Conservation (phyloP, 83 land plant species). For the Picea mariana region DNA sequence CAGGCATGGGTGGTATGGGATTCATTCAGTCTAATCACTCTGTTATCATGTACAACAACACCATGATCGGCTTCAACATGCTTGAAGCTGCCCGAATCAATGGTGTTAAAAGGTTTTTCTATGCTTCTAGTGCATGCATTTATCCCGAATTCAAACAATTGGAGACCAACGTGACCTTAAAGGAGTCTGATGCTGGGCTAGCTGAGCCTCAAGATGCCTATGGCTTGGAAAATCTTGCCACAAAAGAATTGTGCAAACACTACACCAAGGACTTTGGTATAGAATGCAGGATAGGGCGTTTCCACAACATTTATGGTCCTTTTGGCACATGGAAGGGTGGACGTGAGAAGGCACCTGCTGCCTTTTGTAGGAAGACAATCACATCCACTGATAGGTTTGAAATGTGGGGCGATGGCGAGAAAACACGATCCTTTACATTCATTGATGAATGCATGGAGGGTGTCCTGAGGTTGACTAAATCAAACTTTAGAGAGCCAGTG, state of each 20-base stretch:
- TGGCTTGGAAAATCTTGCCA: conserved; percentile 91
- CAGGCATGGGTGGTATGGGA: too few relatives aligned
- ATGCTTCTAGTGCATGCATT: conserved; percentile 94
- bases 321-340: conserved; percentile 99
- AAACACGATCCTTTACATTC: conserved; percentile 97
- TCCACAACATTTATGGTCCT: conserved; percentile 96
- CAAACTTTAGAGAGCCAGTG: conserved; percentile 97
- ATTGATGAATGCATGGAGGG: conserved; percentile 99
- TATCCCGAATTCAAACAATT: conserved; percentile 96
- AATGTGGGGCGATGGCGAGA: conserved; percentile 99
- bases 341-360: conserved; percentile 99
- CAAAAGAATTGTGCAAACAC: conserved; percentile 94
- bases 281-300: conserved; percentile 91
- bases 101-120: conserved; percentile 86
- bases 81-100: conserved; percentile 88
- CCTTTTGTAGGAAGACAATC: conserved; percentile 91
- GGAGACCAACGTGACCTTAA: conserved; percentile 91
- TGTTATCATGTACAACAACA: conserved; percentile 95
- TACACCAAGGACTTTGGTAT: conserved; percentile 93
- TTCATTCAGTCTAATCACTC: conserved; percentile 61
- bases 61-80: conserved; percentile 95
- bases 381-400: conserved; percentile 91
- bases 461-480: conserved; percentile 94
- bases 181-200: conserved; percentile 99
- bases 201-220: conserved; percentile 99